phyloP scores from a whole-genome alignment of 2,329 filamentous ascomycete species.

The Nannizziopsis arthrosporioides region DNA sequence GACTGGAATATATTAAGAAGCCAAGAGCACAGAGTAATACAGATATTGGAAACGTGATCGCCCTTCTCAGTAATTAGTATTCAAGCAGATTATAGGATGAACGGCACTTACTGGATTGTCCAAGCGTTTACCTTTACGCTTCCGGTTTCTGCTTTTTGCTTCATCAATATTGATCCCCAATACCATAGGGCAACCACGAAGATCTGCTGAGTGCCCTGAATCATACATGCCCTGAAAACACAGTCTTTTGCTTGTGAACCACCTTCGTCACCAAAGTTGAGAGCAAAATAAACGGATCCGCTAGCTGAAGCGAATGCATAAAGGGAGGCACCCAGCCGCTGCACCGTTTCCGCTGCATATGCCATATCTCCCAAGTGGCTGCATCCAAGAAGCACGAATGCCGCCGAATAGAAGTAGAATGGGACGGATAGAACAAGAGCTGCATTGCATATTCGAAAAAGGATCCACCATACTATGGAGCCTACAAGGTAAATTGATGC shows the following conservation, averaged over 20 bases:
- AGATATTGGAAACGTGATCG: conserved; percentile 48
- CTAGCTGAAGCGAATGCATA: conserved; percentile 53
- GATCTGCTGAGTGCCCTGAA: conserved; percentile 56
- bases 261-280: conserved; percentile 56
- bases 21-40: conserved; percentile 47
- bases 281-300: conserved; percentile 53
- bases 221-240: conserved; percentile 55
- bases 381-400: conserved; percentile 29
- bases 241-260: conserved; percentile 52
- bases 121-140: conserved; percentile 19
- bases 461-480: conserved; percentile 51
- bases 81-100: no score
- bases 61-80: conserved; percentile 23
- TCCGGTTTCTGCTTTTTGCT: conserved; percentile 32
- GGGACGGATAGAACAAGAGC: conserved; percentile 48
- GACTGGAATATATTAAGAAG: conserved; percentile 45
- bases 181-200: conserved; percentile 56
- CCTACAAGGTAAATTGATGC: conserved; percentile 48
- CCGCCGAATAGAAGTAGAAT: conserved; percentile 45
- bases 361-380: conserved; percentile 42
- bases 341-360: conserved; percentile 41
- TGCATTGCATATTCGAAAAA: conserved; percentile 48
- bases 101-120: conserved; percentile 31
- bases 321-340: conserved; percentile 49
- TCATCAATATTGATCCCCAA: conserved; percentile 49